Evolutionary conservation across 2,329 filamentous ascomycete species (phyloP), one percentile per base, ranked within the genome.

Genomic region (Gnomoniopsis smithogilvyi): DNA sequence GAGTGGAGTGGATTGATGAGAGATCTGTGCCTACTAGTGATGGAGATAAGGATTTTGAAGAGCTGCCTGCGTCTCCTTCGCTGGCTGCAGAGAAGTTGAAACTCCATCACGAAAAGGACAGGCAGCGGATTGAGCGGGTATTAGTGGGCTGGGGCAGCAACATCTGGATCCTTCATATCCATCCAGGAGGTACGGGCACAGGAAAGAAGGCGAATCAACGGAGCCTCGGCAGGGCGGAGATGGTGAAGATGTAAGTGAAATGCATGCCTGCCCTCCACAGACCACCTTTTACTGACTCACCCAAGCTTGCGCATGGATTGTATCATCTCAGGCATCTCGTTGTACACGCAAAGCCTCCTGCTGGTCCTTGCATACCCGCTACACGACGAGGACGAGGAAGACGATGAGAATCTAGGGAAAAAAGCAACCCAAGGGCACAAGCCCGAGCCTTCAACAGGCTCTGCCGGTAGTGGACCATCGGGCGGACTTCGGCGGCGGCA

Each of bases 71-170:
- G n/a, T 66, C 60, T 1, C 60, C 73, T 21, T 80, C 81, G 0
- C 73, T 77, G 2, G 78, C 81, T 2, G 72, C 77, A 0, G 74
- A 77, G 11, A 82, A 73, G 64, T 68, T 81, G 21, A 79, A 76
- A 60, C 74, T 82, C 34, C 80, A 84, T 64, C 73, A 76, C 48
- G 72, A 75, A n/a, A 75, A 75, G 54, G 74, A 70, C 43, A 79
- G 74, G 51, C 76, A 77, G 63, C 74, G 74, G 12, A 80, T 85
- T 15, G 94, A 98, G 72, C 90, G 94, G 67, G 78, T 98, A 21
- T 78, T 99, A 8, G 89, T 99, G 24, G 95, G 95, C 11, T 99
- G 96, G 95, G 95, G 95, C 62, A 90, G 93, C 59, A 96, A 91
- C 1, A 91, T 96, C 56, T 99, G 95, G 95, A 88, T 99, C 54